Evolutionary conservation across 2,329 filamentous ascomycete genomes (phyloP).

Genomic region (Colletotrichum magnum): DNA sequence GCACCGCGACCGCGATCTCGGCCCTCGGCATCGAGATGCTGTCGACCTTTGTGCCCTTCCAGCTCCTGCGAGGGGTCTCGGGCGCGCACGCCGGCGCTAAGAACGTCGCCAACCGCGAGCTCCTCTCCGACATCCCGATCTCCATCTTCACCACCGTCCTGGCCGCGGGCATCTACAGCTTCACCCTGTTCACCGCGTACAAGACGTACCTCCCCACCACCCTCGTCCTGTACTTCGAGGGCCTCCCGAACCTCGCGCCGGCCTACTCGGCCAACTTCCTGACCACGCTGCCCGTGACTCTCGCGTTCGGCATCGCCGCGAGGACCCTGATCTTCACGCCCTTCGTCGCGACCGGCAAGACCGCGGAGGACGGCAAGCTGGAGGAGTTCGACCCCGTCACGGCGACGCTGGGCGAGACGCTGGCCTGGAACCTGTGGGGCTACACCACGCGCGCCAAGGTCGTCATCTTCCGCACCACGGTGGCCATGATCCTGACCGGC

Average conservation of each 20-base stretch:
- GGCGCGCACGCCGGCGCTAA: conserved; percentile 71
- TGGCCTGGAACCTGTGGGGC: conserved; percentile 81
- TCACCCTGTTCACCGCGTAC: conserved; percentile 79
- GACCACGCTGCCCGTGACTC: conserved; percentile 71
- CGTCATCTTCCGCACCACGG: conserved; percentile 74
- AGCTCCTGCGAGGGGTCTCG: conserved; percentile 78
- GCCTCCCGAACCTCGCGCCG: conserved; percentile 76
- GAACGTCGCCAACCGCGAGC: conserved; percentile 71
- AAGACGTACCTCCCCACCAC: conserved; percentile 78
- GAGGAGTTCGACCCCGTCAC: conserved; percentile 73
- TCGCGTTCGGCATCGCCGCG: conserved; percentile 77
- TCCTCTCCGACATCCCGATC: conserved; percentile 74
- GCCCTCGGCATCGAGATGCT: conserved; percentile 78
- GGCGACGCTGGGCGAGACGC: conserved; percentile 77
- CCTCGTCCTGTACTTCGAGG: conserved; percentile 83
- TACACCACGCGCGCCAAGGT: conserved; percentile 74
- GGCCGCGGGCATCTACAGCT: conserved; percentile 79
- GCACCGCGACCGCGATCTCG: conserved; percentile 70
- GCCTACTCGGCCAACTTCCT: conserved; percentile 76
- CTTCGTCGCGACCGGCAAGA: conserved; percentile 67
- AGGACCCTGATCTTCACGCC: conserved; percentile 85
- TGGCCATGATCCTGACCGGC: conserved; percentile 70
- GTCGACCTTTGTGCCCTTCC: conserved; percentile 80
- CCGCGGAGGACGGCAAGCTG: conserved; percentile 62
- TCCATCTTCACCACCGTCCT: conserved; percentile 76